Percentiles rank a stretch among this genome's conserved stretches.
These are phyloP conservation scores for Colletotrichum incanum DNA, from an alignment of 2,329 filamentous ascomycete genomes.

Conservation along the genomic window DNA sequence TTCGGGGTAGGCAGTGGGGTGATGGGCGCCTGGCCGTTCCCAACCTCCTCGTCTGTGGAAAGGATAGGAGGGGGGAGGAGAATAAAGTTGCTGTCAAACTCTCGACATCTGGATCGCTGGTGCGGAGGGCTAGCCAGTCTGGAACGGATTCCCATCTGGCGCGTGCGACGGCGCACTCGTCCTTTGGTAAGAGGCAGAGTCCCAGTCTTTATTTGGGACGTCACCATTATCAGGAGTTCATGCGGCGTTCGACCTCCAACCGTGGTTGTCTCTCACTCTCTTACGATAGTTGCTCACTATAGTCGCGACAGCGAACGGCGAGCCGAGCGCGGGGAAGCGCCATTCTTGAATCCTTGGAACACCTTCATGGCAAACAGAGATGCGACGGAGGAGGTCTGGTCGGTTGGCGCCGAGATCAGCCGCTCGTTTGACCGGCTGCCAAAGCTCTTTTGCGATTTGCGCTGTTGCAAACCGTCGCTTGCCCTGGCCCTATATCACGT, in stretches of 20 bases:
- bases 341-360: constrained; percentile 20
- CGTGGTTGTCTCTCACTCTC: neutral
- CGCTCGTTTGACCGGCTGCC: neutral
- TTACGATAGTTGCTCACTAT: constrained; percentile 31
- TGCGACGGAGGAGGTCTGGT: constrained; percentile 20
- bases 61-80: neutral
- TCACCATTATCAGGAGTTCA: constrained; percentile 1
- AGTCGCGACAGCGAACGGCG: constrained; percentile 13
- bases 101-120: constrained; percentile 29
- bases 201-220: constrained; percentile 16
- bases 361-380: constrained; percentile 19
- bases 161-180: neutral
- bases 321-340: constrained; percentile 17
- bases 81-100: constrained; percentile 36
- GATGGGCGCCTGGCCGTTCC: neutral
- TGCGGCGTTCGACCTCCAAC: neutral
- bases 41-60: constrained; percentile 22
- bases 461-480: neutral
- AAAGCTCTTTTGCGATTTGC: neutral
- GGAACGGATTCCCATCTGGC: neutral
- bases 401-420: constrained; percentile 32
- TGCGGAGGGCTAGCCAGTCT: constrained; percentile 13
- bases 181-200: neutral
- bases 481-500: constrained; percentile 22
- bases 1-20: neutral